Base-by-base conservation (phyloP, 345 rosid genomes). In the Cardamine occulta region DNA sequence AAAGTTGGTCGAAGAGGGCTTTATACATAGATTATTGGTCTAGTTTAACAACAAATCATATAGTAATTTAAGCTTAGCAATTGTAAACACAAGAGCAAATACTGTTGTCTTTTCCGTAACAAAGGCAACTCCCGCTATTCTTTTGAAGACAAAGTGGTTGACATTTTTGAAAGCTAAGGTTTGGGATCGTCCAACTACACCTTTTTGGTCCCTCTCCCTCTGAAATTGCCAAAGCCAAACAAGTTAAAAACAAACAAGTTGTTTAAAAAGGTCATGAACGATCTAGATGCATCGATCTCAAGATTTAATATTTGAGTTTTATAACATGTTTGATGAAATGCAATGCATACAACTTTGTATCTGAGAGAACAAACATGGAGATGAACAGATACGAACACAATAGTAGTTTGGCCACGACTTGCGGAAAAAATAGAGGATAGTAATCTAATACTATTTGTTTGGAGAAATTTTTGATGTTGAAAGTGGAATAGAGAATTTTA, bases 151-250 rank as follows among this genome's bases (percentile, higher is more conserved):
- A 73, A 54, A 29, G 35, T 32, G 70, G 37, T 15, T 26, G 54
- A n/a, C 70, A 73, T 19, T 73, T 44, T 31, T 40, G 14, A 53
- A 73, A 63, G 63, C 24, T 19, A 53, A 63, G 63, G 7, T 42
- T 42, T 29, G 55, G 11, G 47, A 6, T 44, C 51, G 35, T 32
- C 35, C 35, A 32, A 15, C 56, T 2, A 3, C 7, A 54, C 64
- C 44, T 17, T 63, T 64, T 26, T 63, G 19, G 45, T 42, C 17
- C 0, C 2, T 23, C 63, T 37, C 69, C 62, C 5, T 72, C 12
- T 31, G 18, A 32, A 64, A 18, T 73, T 63, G 77, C 55, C 48
- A 54, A 19, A 40, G 13, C 70, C 64, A 44, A 63, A 44, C 54
- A 64, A 29, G 8, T 70, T 53, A 54, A 12, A 52, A 23, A 21